Percentiles rank a stretch among this genome's conserved stretches.
These are phyloP conservation scores for Wickerhamiella nectarea DNA, from an alignment of 805 yeast genomes.

Conservation along the genomic window DNA sequence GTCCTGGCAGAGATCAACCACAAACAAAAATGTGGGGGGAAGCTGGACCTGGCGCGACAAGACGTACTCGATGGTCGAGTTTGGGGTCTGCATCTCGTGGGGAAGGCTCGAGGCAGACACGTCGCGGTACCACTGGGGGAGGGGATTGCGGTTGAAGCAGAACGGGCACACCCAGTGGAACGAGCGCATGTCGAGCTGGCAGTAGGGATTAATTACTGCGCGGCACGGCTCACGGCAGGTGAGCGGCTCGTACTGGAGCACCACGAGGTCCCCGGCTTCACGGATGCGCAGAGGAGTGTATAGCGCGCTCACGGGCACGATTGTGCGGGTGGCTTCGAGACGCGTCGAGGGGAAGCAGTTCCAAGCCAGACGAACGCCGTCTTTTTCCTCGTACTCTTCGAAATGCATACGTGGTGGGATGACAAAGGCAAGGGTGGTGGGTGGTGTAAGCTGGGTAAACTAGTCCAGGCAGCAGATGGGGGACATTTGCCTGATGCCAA, in stretches of 20 bases:
- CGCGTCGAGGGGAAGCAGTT: constrained; percentile 80
- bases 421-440: background rate
- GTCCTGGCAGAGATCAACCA: constrained; percentile 81
- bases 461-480: no score
- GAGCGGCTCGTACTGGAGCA: constrained; percentile 77
- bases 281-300: constrained; percentile 72
- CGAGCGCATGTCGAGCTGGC: constrained; percentile 62
- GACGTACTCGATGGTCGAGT: constrained; percentile 75
- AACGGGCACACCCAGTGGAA: constrained; percentile 77
- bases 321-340: constrained; percentile 78
- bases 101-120: constrained; percentile 69
- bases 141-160: constrained; percentile 62
- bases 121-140: constrained; percentile 71
- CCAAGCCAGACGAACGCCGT: constrained; percentile 67
- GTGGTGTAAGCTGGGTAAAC: no score
- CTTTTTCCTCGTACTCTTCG: constrained; percentile 46
- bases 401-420: constrained; percentile 29
- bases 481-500: no score
- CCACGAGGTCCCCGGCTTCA: constrained; percentile 57
- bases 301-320: constrained; percentile 85
- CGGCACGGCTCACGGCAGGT: constrained; percentile 72
- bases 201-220: constrained; percentile 75
- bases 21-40: constrained; percentile 79
- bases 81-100: constrained; percentile 52
- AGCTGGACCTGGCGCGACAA: constrained; percentile 64